Percentiles rank a stretch among this genome's conserved stretches.
Conservation (phyloP, 75 land plant genomes). For the Pinus tabuliformis region DNA sequence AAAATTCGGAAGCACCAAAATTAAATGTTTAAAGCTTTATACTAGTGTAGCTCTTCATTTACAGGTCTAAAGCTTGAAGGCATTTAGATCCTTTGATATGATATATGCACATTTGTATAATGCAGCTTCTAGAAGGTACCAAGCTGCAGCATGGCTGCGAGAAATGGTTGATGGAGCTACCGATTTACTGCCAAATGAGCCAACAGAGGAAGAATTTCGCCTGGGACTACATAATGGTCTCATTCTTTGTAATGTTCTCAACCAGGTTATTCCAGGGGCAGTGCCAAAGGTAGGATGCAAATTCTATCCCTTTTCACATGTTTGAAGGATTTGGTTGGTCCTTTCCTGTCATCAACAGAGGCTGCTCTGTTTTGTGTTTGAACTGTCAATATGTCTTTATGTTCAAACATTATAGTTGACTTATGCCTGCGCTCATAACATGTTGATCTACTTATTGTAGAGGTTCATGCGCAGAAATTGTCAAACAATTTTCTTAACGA, state of each 20-base stretch:
- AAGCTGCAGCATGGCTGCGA: conserved; percentile 67
- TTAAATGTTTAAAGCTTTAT: too few species aligned
- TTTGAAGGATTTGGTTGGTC: not conserved
- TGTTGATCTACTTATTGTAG: not conserved
- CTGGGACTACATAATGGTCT: conserved; percentile 71
- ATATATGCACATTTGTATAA: not conserved
- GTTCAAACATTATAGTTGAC: not conserved
- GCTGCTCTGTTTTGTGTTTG: not conserved
- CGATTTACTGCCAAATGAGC: conserved; percentile 35
- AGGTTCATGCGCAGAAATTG: not conserved
- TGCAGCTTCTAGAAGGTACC: conserved; percentile 66
- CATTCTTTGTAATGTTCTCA: conserved; percentile 70
- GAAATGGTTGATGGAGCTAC: conserved; percentile 56
- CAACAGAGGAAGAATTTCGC: conserved; percentile 72
- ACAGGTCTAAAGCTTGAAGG: too few species aligned
- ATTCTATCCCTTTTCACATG: not conserved
- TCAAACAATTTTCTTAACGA: not conserved
- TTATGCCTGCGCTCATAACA: not conserved
- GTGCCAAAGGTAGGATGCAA: conserved; percentile 51
- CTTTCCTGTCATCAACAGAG: not conserved
- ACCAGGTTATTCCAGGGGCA: conserved; percentile 73
- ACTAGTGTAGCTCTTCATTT: too few species aligned
- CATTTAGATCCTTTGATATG: too few species aligned
- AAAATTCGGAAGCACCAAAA: too few species aligned
- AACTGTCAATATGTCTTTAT: not conserved